These are phyloP conservation scores for Globisporangium perplexum DNA, from an alignment of 352 stramenopile genomes.

Conservation along the genomic window DNA sequence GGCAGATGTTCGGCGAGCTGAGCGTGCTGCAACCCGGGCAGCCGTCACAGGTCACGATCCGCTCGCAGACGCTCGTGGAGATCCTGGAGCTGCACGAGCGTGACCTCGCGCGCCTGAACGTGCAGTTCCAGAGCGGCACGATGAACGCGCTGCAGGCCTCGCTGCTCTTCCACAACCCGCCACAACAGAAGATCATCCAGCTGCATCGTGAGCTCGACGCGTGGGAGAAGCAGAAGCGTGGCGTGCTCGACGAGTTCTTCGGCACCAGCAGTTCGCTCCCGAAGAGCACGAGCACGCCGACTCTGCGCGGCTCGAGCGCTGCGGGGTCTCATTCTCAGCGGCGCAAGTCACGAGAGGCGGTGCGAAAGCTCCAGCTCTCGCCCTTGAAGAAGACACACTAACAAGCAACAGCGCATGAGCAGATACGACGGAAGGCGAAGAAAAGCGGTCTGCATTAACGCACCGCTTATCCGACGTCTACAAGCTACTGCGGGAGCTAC, in stretches of 20 bases:
- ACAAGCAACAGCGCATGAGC: background rate
- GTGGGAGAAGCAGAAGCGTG: conserved; percentile 48
- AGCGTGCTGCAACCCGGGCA: conserved; percentile 65
- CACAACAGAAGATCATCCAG: conserved; percentile 68
- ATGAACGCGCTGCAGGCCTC: conserved; percentile 79
- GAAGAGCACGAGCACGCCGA: background rate
- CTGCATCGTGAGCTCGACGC: conserved; percentile 36
- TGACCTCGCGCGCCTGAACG: conserved; percentile 41
- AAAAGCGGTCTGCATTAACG: too few species aligned
- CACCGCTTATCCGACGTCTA: too few species aligned
- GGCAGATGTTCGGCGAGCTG: conserved; percentile 67
- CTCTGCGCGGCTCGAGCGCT: background rate
- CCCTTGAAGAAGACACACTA: conserved; percentile 1
- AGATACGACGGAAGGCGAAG: too few species aligned
- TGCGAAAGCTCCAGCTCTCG: conserved; percentile 5
- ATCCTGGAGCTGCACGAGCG: conserved; percentile 50
- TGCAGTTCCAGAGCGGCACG: conserved; percentile 66
- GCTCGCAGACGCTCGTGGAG: conserved; percentile 57
- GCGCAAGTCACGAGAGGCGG: background rate
- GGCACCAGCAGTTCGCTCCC: conserved; percentile 8
- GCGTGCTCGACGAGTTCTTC: conserved; percentile 44
- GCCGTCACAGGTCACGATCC: conserved; percentile 53
- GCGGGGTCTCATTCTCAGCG: background rate
- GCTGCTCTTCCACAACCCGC: conserved; percentile 73
- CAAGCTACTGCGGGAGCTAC: too few species aligned